Conservation (phyloP, 2,329 filamentous ascomycete genomes). For the Ceratocystis ficicola region DNA sequence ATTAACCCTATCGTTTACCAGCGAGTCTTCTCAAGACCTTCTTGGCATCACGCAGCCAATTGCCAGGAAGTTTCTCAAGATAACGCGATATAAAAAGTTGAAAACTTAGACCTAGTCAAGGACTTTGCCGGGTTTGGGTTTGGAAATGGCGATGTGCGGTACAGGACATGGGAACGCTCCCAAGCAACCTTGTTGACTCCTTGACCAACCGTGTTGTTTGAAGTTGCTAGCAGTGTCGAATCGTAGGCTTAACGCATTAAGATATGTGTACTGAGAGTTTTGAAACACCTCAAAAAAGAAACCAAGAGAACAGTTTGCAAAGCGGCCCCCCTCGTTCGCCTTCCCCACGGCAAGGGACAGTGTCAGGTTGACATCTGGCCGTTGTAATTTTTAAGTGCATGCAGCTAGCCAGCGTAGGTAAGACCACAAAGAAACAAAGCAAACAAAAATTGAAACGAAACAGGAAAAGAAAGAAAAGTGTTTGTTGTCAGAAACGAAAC, state of each 20-base stretch:
- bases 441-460: slow-evolving; percentile 13
- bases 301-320: neutral
- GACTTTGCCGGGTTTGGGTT: neutral
- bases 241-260: neutral
- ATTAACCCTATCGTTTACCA: neutral
- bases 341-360: neutral
- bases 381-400: neutral
- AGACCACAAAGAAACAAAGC: slow-evolving; percentile 5
- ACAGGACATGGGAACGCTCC: neutral
- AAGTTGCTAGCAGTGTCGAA: neutral
- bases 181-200: neutral
- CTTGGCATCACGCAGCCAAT: neutral
- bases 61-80: too few relatives aligned
- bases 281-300: neutral
- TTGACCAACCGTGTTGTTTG: neutral
- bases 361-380: neutral
- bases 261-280: neutral
- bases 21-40: neutral
- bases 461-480: neutral
- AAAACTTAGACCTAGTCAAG: too few relatives aligned
- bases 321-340: neutral
- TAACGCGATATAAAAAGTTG: too few relatives aligned
- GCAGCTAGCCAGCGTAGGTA: neutral
- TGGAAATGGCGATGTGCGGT: neutral
- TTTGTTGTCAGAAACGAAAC: neutral